Conservation (phyloP, 306 rosid genomes). For the Trifolium pratense region DNA sequence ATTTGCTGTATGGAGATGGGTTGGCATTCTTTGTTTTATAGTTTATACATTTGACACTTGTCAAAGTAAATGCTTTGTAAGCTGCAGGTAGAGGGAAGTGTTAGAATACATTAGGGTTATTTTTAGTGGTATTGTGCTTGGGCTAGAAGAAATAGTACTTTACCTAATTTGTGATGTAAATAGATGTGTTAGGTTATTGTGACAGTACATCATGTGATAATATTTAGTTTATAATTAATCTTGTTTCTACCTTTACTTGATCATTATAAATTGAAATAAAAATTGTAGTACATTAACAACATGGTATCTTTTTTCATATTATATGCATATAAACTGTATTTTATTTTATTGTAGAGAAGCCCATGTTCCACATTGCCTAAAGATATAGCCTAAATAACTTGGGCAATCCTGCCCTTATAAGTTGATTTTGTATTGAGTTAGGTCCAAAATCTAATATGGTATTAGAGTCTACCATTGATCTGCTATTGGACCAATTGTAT, state of each 20-base stretch:
- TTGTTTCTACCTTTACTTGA: neutral
- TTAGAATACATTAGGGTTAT: neutral
- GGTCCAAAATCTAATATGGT: neutral
- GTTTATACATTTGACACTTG: constrained; percentile 5
- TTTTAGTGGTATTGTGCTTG: neutral
- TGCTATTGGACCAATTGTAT: neutral
- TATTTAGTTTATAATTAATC: constrained; percentile 1
- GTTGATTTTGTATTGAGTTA: neutral
- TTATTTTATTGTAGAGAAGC: neutral
- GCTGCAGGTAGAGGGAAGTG: neutral
- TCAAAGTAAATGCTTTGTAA: constrained; percentile 17
- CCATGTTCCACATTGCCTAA: neutral
- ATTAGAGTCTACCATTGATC: neutral
- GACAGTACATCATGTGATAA: neutral
- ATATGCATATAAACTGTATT: constrained; percentile 6
- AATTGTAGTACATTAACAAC: neutral
- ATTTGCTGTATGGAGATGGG: neutral
- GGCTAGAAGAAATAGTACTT: neutral
- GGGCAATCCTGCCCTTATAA: neutral
- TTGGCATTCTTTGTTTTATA: constrained; percentile 6
- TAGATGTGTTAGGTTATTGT: constrained; percentile 13
- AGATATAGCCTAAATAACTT: neutral
- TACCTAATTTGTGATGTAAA: constrained; percentile 1
- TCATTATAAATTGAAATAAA: constrained; percentile 14
- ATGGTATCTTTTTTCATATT: constrained; percentile 36